phyloP scores from a whole-genome alignment of 2,329 filamentous ascomycete genomes.

The Stagonosporopsis chrysanthemi region DNA sequence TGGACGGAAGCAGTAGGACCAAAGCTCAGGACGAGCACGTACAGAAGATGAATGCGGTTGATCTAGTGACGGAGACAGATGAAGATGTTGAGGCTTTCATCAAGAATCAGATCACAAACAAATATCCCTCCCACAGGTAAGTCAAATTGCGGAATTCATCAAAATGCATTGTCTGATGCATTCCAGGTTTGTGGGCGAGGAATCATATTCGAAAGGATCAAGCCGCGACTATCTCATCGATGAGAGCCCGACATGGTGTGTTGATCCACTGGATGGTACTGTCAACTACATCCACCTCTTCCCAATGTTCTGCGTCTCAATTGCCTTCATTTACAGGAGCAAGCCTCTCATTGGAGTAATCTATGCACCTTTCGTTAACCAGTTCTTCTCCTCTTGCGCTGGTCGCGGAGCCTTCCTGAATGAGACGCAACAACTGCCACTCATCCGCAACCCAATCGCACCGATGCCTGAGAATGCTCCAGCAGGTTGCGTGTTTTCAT shows the following conservation, averaged over 20 bases:
- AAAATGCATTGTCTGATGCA: not conserved
- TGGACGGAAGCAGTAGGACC: slow-evolving; percentile 48
- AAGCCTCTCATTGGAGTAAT: slow-evolving; percentile 73
- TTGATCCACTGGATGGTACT: slow-evolving; percentile 80
- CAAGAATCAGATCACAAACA: slow-evolving; percentile 63
- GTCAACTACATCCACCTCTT: slow-evolving; percentile 84
- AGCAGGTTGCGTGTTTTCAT: slow-evolving; percentile 73
- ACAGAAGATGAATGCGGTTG: slow-evolving; percentile 79
- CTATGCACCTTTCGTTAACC: slow-evolving; percentile 73
- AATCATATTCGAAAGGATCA: slow-evolving; percentile 73
- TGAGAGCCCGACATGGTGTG: slow-evolving; percentile 72
- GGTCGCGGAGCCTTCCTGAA: slow-evolving; percentile 75
- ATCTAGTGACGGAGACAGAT: slow-evolving; percentile 80
- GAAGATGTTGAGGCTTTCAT: slow-evolving; percentile 78
- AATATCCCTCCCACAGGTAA: slow-evolving; percentile 72
- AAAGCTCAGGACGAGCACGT: slow-evolving; percentile 52
- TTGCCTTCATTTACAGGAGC: slow-evolving; percentile 69
- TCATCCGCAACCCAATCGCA: slow-evolving; percentile 68
- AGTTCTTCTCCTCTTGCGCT: slow-evolving; percentile 72
- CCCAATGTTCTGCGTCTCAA: slow-evolving; percentile 82
- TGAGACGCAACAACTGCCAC: slow-evolving; percentile 67
- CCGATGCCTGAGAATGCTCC: slow-evolving; percentile 71
- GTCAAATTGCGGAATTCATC: slow-evolving; percentile 32
- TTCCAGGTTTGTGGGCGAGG: slow-evolving; percentile 76
- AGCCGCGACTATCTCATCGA: slow-evolving; percentile 73